Percentiles rank a stretch among this genome's conserved stretches.
Conservation (phyloP, 768 basidiomycete genomes). For the Pisolithus sp. region DNA sequence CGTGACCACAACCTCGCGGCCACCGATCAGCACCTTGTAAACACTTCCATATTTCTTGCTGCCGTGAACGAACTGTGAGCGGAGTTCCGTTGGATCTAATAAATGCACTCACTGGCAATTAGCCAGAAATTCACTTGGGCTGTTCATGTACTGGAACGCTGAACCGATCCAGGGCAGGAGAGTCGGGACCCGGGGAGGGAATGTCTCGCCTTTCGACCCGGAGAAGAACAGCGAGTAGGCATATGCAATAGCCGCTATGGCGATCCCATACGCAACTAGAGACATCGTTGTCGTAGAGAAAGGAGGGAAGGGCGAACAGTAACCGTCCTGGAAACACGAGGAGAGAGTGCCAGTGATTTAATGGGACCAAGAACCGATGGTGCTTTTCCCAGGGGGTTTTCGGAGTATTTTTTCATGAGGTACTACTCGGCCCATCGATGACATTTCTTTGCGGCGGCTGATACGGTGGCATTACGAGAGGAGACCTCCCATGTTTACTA, state of each 20-base stretch:
- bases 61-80: neutral
- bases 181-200: slow-evolving; percentile 7
- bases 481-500: no score
- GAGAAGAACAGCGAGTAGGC: neutral
- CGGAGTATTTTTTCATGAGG: no score
- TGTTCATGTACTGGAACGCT: slow-evolving; percentile 9
- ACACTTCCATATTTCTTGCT: slow-evolving; percentile 11
- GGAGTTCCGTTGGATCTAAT: neutral
- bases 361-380: no score
- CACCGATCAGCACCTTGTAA: slow-evolving; percentile 14
- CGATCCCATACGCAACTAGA: neutral
- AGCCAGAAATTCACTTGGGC: slow-evolving; percentile 11
- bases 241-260: neutral
- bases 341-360: no score
- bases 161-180: slow-evolving; percentile 13
- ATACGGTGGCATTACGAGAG: no score
- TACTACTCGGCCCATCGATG: no score
- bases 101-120: slow-evolving; percentile 14
- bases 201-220: neutral
- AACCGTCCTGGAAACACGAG: no score
- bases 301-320: neutral
- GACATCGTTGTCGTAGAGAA: neutral
- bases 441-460: no score
- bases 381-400: no score
- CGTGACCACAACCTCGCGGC: slow-evolving; percentile 10